Evolutionary conservation across 805 yeast species (phyloP).

Genomic region (Saccharomyces kudriavzevii): DNA sequence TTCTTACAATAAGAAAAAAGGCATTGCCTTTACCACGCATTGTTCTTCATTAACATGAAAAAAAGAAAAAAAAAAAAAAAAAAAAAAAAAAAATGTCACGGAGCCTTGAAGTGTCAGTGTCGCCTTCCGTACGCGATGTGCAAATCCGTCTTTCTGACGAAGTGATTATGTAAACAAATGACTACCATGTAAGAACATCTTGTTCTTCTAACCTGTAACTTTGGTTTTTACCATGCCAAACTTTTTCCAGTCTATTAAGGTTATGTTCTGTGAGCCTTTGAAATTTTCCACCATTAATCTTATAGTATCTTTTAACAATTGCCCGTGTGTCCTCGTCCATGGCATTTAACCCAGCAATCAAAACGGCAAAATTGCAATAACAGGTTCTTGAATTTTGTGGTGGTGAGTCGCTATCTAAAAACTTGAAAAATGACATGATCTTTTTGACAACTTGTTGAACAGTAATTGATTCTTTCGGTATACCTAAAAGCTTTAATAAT

Average conservation of each 20-base stretch:
- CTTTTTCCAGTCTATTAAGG: conserved; percentile 27
- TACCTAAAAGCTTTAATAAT: conserved; percentile 25
- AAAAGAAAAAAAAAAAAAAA: neutral
- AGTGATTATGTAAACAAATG: neutral
- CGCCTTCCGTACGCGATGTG: neutral
- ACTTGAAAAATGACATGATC: conserved; percentile 28
- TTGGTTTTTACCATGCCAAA: conserved; percentile 27
- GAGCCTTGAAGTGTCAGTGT: neutral
- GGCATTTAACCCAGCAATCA: conserved; percentile 31
- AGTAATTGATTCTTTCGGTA: conserved; percentile 27
- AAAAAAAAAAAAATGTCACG: neutral
- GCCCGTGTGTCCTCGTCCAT: conserved; percentile 29
- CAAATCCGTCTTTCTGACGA: neutral
- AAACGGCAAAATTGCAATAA: conserved; percentile 31
- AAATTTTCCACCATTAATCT: conserved; percentile 25
- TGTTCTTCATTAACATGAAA: too few relatives aligned
- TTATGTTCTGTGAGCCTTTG: conserved; percentile 31
- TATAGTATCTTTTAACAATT: conserved; percentile 26
- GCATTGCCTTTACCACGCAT: too few relatives aligned
- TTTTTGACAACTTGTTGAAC: conserved; percentile 30
- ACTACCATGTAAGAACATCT: conserved; percentile 30
- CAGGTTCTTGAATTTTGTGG: conserved; percentile 31
- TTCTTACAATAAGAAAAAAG: neutral
- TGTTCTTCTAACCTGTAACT: conserved; percentile 28
- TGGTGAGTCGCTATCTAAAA: conserved; percentile 30